Base-by-base conservation (phyloP, 1,139 yeast species). In the Wickerhamomyces sp. region DNA sequence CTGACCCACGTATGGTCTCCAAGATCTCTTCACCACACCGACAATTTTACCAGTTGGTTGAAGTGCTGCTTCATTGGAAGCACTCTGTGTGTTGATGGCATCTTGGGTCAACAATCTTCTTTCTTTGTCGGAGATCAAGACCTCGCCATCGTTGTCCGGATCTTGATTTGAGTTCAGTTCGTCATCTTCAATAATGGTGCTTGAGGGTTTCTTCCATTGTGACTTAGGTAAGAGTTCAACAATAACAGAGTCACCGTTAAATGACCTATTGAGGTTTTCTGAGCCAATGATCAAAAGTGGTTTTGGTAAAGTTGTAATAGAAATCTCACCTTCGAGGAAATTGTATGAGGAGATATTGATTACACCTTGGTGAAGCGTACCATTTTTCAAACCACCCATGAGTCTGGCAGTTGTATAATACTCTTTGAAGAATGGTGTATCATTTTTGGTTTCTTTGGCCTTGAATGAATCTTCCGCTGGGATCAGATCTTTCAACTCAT, bases 1-100 rank as follows among this genome's bases (percentile, higher is more conserved):
- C 58, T 89, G 97, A 14, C 98, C 98, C 32, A 91, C 98, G 53
- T 89, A 93, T 49, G 82, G 80, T 58, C 98, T 75, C 98, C 98
- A 93, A 40, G 93, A 86, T 58, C 99, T 76, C 61, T 88, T 82
- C 33, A 80, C 68, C 23, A 93, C 72, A 25, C 95, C 95, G 17
- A 93, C 97, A 33, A 93, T 82, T 48, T 77, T 76, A 4, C 95
- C 98, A 0, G 98, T 89, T 19, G 97, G 97, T 51, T 83, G 89
- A 28, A 83, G 62, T 46, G 71, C 73, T 26, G 11, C n/a, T 30
- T 54, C 55, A 33, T 68, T 65, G 4, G 64, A 63, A n/a, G n/a
- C n/a, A 26, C 72, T 75, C 51, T 78, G 87, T 4, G 75, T 75
- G 29, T 58, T 57, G 29, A 75, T 65, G 1, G 96, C 96, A 46